These are phyloP conservation scores for Mollisiaceae sp. DNA, from an alignment of 2,329 filamentous ascomycete genomes.

Conservation along the genomic window DNA sequence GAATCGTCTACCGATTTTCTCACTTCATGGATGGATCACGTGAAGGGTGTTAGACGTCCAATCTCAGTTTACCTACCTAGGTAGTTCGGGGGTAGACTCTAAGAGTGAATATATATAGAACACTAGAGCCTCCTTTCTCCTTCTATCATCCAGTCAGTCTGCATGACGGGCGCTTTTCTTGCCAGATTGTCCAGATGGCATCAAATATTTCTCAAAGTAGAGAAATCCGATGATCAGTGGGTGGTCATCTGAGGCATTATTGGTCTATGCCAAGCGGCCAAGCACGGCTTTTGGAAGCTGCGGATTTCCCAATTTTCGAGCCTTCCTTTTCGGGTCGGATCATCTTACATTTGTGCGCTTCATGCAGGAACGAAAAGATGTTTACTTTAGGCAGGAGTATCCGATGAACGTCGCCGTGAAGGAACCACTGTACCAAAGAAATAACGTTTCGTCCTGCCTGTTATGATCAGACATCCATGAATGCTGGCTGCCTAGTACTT, in stretches of 20 bases:
- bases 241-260: not conserved
- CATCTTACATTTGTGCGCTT: not conserved
- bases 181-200: not conserved
- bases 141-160: no score
- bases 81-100: no score
- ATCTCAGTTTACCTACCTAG: no score
- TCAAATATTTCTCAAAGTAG: not conserved
- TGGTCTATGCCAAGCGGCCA: no score
- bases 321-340: not conserved
- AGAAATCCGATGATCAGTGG: not conserved
- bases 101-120: no score
- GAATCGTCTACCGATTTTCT: no score
- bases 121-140: no score
- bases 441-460: not conserved
- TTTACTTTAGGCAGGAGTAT: conserved; percentile 4
- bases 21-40: no score
- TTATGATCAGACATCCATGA: not conserved
- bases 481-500: conserved; percentile 1
- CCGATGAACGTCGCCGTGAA: not conserved
- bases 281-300: no score
- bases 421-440: not conserved
- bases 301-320: no score
- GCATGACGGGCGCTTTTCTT: no score
- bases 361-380: not conserved
- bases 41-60: no score